A percentile compares a stretch with the other conserved stretches of the same genome.
These are phyloP conservation scores for Metarhizium rileyi DNA, from an alignment of 2,329 filamentous ascomycete species.

Conservation along the genomic window DNA sequence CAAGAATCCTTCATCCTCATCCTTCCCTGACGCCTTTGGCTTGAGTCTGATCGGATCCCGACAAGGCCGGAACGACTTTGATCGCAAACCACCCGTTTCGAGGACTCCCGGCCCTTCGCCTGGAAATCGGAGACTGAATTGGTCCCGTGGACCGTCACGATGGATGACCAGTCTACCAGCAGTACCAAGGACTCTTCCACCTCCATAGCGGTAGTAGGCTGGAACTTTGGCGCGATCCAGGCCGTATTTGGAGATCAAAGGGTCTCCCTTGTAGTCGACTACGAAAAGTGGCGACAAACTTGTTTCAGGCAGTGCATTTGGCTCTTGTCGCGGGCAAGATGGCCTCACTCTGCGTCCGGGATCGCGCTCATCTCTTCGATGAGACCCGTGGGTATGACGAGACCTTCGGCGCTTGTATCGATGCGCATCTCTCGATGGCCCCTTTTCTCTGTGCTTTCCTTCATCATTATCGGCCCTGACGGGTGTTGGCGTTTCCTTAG, in stretches of 20 bases:
- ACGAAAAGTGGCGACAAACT: constrained; percentile 33
- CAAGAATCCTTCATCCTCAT: constrained; percentile 36
- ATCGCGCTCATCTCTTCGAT: neutral
- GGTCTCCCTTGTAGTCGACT: constrained; percentile 68
- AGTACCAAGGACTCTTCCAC: constrained; percentile 62
- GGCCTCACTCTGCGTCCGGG: neutral
- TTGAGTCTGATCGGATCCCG: constrained; percentile 32
- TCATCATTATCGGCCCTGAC: constrained; percentile 9
- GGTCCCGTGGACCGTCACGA: constrained; percentile 47
- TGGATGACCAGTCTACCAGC: constrained; percentile 54
- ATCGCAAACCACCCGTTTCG: constrained; percentile 39
- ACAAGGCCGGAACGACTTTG: constrained; percentile 25
- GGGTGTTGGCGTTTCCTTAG: constrained; percentile 29
- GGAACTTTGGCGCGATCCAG: constrained; percentile 65
- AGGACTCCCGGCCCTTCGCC: constrained; percentile 25
- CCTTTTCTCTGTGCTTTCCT: constrained; percentile 12
- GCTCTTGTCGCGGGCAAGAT: neutral
- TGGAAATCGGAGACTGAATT: constrained; percentile 39
- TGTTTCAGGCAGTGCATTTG: neutral
- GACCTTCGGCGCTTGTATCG: constrained; percentile 9
- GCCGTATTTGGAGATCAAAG: constrained; percentile 62
- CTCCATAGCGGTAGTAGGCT: constrained; percentile 57
- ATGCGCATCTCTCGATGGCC: neutral
- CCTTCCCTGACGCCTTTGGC: constrained; percentile 11
- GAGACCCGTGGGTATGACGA: neutral